Evolutionary conservation across 2,329 filamentous ascomycete genomes (phyloP), one percentile per base, ranked within the genome.

Genomic region (Venturia effusa): DNA sequence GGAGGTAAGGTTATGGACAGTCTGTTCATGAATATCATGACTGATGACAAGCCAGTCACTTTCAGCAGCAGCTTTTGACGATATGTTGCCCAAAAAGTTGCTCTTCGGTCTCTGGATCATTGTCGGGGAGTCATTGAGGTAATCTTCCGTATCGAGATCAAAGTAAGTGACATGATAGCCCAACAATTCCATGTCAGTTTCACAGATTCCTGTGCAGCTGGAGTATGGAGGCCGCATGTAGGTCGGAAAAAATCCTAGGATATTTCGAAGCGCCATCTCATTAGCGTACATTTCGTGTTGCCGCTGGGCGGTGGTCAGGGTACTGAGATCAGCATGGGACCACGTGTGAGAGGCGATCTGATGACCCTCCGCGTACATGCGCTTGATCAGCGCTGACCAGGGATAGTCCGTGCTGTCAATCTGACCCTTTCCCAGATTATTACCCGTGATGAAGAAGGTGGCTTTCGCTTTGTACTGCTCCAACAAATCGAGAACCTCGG

Each of bases 371-470:
- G 71, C 66, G 65, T 79, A 67, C 78, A 83, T 83, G 66, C 81
- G 80, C 73, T 82, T 80, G 64, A 86, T 81, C n/a, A 81, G 79
- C 13, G 74, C 73, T 13, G 73, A 71, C 70, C 80, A 81, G 66
- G 73, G 74, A 13, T 76, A 74, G 19, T 74, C 76, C 3, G 77
- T 72, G 63, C 80, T 76, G 66, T 85, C 83, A 67, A 85, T 84
- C 67, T 78, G 71, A 43, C 82, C 81, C 71, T 84, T 84, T 67
- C 78, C 78, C 45, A 81, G 75, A 72, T 83, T 84, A 72, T 79
- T 83, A 5, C 82, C 82, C 8, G 80, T 84, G 66, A 88, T 78
- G 72, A 88, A 88, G 71, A 89, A 89, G 1, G 87, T 89, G 1
- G 84, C 86, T 67, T 83, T 86, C 17, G 83, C 85, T 34, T 80